A percentile compares a stretch with the other conserved stretches of the same genome.
phyloP scores from a whole-genome alignment of 1,284 basidiomycete genomes.

The Fomitopsis pinicola region DNA sequence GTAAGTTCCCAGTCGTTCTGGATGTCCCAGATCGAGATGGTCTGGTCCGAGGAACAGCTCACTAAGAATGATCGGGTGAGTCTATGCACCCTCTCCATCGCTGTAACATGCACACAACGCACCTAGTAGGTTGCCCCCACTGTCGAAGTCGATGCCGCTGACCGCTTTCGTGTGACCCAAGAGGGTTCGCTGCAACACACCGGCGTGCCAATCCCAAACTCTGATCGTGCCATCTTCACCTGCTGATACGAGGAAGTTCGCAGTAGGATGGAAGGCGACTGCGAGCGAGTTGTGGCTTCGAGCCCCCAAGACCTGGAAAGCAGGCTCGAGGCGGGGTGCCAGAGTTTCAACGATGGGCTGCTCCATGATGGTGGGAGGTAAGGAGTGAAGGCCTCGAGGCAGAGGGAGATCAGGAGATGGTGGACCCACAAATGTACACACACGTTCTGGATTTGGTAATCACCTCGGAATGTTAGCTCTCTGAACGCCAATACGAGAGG shows the following conservation, averaged over 20 bases:
- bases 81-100: not conserved
- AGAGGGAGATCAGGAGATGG: not conserved
- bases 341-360: too few relatives aligned
- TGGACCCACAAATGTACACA: not conserved
- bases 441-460: not conserved
- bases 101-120: constrained; percentile 11
- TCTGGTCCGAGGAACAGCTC: constrained; percentile 69
- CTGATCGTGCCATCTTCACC: constrained; percentile 71
- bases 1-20: constrained; percentile 68
- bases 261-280: constrained; percentile 58
- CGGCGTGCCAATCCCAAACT: constrained; percentile 80
- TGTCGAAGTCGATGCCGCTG: constrained; percentile 67
- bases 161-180: constrained; percentile 76
- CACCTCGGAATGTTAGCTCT: not conserved
- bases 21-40: constrained; percentile 73
- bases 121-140: constrained; percentile 63
- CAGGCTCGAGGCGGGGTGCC: too few relatives aligned
- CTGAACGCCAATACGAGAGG: too few relatives aligned
- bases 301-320: too few relatives aligned
- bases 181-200: constrained; percentile 69
- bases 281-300: not conserved
- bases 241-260: constrained; percentile 59
- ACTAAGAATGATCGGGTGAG: constrained; percentile 33
- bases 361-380: not conserved
- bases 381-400: not conserved